These are phyloP conservation scores for Ephemerocybe angulata DNA, from an alignment of 768 basidiomycete species.

Conservation along the genomic window DNA sequence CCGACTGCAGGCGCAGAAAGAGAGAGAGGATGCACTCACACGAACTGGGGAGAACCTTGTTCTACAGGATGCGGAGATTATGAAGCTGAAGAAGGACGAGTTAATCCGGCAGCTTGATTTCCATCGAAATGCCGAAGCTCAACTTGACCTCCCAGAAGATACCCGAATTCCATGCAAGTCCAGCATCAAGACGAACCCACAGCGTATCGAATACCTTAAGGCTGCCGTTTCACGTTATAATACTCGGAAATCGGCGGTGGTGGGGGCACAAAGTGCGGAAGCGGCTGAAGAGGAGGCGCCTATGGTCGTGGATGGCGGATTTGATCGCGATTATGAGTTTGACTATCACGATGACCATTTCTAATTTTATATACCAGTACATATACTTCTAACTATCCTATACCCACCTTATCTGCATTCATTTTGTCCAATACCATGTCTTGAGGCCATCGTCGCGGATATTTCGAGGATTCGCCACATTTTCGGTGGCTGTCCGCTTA, in stretches of 20 bases:
- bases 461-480: background rate
- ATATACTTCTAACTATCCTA: background rate
- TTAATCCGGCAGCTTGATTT: conserved; percentile 14
- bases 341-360: background rate
- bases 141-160: background rate
- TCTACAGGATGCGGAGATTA: conserved; percentile 3
- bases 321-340: background rate
- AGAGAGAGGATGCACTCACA: background rate
- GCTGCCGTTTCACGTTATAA: no score
- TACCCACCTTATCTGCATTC: background rate
- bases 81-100: background rate
- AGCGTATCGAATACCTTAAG: background rate
- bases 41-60: conserved; percentile 8
- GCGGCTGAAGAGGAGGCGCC: background rate
- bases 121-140: conserved; percentile 11
- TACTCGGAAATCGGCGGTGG: background rate
- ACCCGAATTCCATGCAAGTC: no score
- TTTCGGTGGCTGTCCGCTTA: background rate
- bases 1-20: background rate
- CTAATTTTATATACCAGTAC: background rate
- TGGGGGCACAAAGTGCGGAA: background rate
- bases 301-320: background rate
- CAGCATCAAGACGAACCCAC: background rate
- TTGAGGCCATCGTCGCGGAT: background rate
- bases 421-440: background rate